Evolutionary conservation across 805 yeast genomes (phyloP).

Genomic region (Monosporozyma siamensis): DNA sequence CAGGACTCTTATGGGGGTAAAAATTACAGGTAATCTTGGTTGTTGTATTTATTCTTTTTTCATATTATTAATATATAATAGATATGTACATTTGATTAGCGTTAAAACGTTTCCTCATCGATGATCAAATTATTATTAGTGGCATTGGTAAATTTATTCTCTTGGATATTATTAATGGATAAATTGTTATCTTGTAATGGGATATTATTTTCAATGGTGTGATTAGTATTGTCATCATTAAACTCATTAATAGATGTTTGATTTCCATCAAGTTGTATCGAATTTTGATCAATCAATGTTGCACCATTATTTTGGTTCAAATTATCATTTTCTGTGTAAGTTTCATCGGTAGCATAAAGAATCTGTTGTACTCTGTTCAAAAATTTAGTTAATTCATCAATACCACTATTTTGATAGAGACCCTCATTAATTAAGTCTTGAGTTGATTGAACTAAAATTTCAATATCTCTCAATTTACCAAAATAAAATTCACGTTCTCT

Average conservation of each 20-base stretch:
- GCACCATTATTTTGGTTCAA: conserved; percentile 10
- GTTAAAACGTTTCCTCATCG: conserved; percentile 29
- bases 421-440: conserved; percentile 42
- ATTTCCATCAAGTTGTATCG: too few relatives aligned
- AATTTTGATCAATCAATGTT: too few relatives aligned
- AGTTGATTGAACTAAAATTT: conserved; percentile 61
- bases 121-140: conserved; percentile 24
- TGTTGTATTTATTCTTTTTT: too few relatives aligned
- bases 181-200: not conserved
- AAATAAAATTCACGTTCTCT: conserved; percentile 87
- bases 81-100: not conserved
- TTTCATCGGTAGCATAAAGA: conserved; percentile 74
- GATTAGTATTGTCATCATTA: not conserved
- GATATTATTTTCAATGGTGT: not conserved
- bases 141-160: not conserved
- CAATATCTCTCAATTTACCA: conserved; percentile 81
- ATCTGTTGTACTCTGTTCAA: conserved; percentile 62
- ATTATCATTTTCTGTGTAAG: conserved; percentile 52
- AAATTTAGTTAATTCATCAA: conserved; percentile 33
- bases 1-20: too few relatives aligned
- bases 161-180: not conserved
- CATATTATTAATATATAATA: not conserved
- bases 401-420: conserved; percentile 26
- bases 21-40: too few relatives aligned
- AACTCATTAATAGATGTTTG: too few relatives aligned